A percentile compares a stretch with the other conserved stretches of the same genome.
phyloP scores from a whole-genome alignment of 2,329 filamentous ascomycete species.

The Beauveria sp. region DNA sequence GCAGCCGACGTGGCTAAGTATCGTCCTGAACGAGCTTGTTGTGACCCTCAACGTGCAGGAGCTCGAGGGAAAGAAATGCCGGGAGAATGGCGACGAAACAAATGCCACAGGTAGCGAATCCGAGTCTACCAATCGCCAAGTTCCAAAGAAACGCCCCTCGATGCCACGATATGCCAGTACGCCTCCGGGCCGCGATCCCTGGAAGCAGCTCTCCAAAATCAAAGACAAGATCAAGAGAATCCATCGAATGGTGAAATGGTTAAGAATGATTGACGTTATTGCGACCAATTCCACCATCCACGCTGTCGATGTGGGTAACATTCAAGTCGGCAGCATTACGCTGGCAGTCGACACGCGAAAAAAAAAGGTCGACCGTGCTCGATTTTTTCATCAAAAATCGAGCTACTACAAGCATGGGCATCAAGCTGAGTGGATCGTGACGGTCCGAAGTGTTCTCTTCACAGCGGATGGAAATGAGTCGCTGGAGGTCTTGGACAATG shows the following conservation, averaged over 20 bases:
- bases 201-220: conserved; percentile 67
- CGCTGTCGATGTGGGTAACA: conserved; percentile 70
- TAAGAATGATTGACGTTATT: conserved; percentile 82
- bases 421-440: conserved; percentile 92
- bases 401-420: conserved; percentile 46
- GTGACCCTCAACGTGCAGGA: conserved; percentile 73
- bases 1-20: conserved; percentile 91
- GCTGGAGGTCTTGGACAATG: conserved; percentile 80
- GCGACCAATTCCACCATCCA: conserved; percentile 72
- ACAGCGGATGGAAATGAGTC: conserved; percentile 78
- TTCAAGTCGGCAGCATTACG: conserved; percentile 79
- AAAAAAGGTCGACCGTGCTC: conserved; percentile 84
- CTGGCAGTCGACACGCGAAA: conserved; percentile 83
- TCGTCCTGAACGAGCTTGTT: conserved; percentile 78
- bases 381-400: conserved; percentile 76
- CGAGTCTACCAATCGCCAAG: conserved; percentile 7
- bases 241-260: conserved; percentile 80
- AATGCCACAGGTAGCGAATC: conserved; percentile 17
- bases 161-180: conserved; percentile 21
- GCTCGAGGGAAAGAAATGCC: conserved; percentile 44
- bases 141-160: conserved; percentile 10
- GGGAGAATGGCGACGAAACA: conserved; percentile 19
- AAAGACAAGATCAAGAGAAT: conserved; percentile 84
- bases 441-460: conserved; percentile 78
- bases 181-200: conserved; percentile 49